These are phyloP conservation scores for Gossypium herbaceum DNA, from an alignment of 345 rosid species.

Conservation along the genomic window DNA sequence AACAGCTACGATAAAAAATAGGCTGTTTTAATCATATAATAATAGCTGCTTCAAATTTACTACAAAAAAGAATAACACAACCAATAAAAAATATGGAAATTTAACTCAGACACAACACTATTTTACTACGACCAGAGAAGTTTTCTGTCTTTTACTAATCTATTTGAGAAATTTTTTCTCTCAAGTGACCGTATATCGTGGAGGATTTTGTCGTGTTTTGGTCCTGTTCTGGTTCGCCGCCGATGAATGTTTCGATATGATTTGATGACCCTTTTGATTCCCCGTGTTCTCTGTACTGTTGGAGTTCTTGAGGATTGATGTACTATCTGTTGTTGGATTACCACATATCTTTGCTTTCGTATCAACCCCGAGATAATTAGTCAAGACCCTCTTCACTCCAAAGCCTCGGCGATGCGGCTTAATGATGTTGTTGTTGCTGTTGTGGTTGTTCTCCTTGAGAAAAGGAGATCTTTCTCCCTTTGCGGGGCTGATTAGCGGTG, in stretches of 20 bases:
- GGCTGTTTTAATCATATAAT: background rate
- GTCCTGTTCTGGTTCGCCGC: slow-evolving; percentile 18
- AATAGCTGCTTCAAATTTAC: background rate
- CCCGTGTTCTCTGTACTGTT: slow-evolving; percentile 22
- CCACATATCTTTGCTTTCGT: slow-evolving; percentile 53
- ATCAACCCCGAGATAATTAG: slow-evolving; percentile 75
- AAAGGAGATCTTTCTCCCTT: slow-evolving; percentile 71
- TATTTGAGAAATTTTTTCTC: background rate
- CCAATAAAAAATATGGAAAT: background rate
- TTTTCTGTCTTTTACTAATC: background rate
- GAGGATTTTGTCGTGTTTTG: slow-evolving; percentile 28
- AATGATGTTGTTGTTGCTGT: slow-evolving; percentile 35
- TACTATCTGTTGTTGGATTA: slow-evolving; percentile 30
- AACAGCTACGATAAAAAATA: background rate
- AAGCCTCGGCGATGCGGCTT: slow-evolving; percentile 68
- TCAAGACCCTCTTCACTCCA: slow-evolving; percentile 78
- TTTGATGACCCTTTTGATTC: slow-evolving; percentile 19
- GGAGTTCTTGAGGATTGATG: slow-evolving; percentile 24
- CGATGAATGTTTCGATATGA: slow-evolving; percentile 12
- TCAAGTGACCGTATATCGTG: slow-evolving; percentile 43
- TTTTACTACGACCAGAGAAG: background rate
- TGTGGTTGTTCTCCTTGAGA: slow-evolving; percentile 36
- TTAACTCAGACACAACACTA: background rate
- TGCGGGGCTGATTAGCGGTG: slow-evolving; percentile 51
- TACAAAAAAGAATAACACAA: background rate